Evolutionary conservation across 1,284 basidiomycete species (phyloP), one percentile per base, ranked within the genome.

Genomic region (Neonothopanus nambi): DNA sequence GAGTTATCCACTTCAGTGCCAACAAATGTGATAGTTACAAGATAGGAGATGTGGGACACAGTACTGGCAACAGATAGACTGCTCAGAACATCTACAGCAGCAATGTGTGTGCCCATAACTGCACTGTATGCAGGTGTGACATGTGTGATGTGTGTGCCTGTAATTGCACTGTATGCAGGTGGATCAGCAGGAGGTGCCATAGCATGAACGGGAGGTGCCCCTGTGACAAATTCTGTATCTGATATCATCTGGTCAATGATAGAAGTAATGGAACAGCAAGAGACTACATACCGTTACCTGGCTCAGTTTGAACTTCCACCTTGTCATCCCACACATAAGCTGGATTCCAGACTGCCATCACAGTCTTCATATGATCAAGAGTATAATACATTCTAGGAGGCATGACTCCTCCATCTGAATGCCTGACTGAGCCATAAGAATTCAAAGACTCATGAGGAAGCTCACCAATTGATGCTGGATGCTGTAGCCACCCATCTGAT

Each of bases 401-500:
- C 26, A 50, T 41, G 28, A 41, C 28, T 15, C 13, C 51, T 41
- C 55, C 51, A 37, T 58, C 51, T 56, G 39, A n/a, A 35, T 46
- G 28, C 15, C 12, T 17, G 43, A 17, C 18, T 15, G 42, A 33
- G 37, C 15, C n/a, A n/a, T 26, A 24, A 35, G 35, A 6, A 40
- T 40, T 40, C 20, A 17, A 8, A 40, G n/a, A 20, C n/a, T 17
- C n/a, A 8, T 40, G 38, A 6, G 20, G n/a, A 17, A 3, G 35
- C 53, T 17, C 43, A 58, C 57, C 53, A 40, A 58, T 58, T 49
- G 44, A 58, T 15, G 45, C 41, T n/a, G 57, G 54, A 18, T 48
- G 35, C 24, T 43, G 23, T 23, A 58, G 40, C 57, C 53, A 58
- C n/a, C n/a, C n/a, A n/a, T n/a, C n/a, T n/a, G n/a, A n/a, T n/a